phyloP scores from a whole-genome alignment of 371 early-diverging fungal species.

The Lichtheimia ramosa region DNA sequence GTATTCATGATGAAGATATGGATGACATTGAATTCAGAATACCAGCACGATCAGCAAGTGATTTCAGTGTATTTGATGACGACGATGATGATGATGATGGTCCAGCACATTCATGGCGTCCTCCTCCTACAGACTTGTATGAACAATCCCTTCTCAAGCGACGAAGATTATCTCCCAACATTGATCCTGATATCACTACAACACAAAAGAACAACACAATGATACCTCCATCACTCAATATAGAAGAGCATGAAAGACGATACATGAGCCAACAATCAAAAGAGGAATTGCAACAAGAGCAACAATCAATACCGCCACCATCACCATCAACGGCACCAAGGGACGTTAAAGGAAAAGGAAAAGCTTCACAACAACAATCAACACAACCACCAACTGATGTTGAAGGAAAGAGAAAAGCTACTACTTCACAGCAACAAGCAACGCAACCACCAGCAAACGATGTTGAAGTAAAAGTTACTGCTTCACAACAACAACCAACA shows the following conservation, averaged over 20 bases:
- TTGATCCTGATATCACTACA: background rate
- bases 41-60: too few species aligned
- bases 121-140: background rate
- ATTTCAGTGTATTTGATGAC: background rate
- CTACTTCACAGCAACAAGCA: too few species aligned
- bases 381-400: too few species aligned
- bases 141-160: background rate
- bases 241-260: background rate
- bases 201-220: background rate
- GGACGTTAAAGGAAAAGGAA: too few species aligned
- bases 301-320: too few species aligned
- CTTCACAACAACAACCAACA: too few species aligned
- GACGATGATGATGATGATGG: slow-evolving; percentile 1
- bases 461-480: too few species aligned
- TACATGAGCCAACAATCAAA: background rate
- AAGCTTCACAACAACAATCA: too few species aligned
- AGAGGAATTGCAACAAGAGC: too few species aligned
- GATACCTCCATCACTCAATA: background rate
- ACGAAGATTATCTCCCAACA: background rate
- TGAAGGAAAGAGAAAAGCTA: too few species aligned
- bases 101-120: background rate
- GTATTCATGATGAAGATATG: background rate
- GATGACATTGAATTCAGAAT: slow-evolving; percentile 1
- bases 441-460: too few species aligned
- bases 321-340: too few species aligned